phyloP scores from a whole-genome alignment of 140 eudicot genomes.

The Bidens hawaiensis region DNA sequence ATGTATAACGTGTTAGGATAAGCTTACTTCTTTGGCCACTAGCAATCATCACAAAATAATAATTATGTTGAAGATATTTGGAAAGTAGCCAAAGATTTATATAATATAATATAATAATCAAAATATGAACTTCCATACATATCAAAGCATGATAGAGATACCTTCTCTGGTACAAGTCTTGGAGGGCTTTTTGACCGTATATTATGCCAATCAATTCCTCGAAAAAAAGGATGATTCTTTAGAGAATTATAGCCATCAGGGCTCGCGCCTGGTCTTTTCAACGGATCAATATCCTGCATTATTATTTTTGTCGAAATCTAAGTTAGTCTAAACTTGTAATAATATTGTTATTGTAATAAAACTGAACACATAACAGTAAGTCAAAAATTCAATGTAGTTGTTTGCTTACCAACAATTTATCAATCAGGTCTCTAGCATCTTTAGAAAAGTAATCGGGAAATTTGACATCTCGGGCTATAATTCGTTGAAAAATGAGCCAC shows the following conservation, averaged over 20 bases:
- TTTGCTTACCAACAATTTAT: constrained; percentile 59
- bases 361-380: no score
- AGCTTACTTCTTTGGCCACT: neutral
- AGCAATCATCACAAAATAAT: neutral
- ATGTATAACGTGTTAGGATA: constrained; percentile 1
- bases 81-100: neutral
- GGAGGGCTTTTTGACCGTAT: constrained; percentile 73
- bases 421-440: constrained; percentile 80
- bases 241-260: constrained; percentile 73
- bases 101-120: neutral
- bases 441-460: constrained; percentile 84
- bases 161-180: constrained; percentile 60
- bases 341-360: no score
- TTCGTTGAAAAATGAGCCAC: constrained; percentile 93
- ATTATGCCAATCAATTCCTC: constrained; percentile 67
- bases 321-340: neutral
- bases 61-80: no score
- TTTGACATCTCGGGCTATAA: constrained; percentile 83
- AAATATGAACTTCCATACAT: neutral
- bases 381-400: neutral
- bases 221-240: constrained; percentile 75
- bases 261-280: constrained; percentile 94
- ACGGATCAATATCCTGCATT: constrained; percentile 77
- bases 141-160: constrained; percentile 16
- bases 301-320: constrained; percentile 2